Evolutionary conservation across 352 stramenopile genomes (phyloP).

Genomic region (Blastocystis sp.): DNA sequence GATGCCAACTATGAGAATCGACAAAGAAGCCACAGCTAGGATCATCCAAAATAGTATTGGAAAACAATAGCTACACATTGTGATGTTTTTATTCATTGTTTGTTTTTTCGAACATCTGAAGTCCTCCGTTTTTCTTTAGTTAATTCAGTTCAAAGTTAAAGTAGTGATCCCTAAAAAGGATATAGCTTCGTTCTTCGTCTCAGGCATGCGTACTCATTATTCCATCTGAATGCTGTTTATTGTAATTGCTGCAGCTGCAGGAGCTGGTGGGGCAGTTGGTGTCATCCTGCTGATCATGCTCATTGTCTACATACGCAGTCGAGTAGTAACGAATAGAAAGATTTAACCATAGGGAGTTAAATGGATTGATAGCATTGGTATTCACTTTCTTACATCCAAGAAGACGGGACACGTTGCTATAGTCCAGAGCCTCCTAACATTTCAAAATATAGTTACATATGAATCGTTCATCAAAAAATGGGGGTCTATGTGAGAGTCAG

Average conservation of each 20-base stretch:
- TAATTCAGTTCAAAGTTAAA: background rate
- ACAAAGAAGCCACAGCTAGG: slow-evolving; percentile 41
- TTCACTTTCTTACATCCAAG: slow-evolving; percentile 59
- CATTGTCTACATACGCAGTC: slow-evolving; percentile 4
- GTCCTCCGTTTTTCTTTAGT: background rate
- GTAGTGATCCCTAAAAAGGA: background rate
- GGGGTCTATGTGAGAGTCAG: background rate
- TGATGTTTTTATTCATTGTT: slow-evolving; percentile 17
- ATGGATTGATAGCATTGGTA: slow-evolving; percentile 60
- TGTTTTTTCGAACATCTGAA: background rate
- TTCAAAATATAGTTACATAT: slow-evolving; percentile 53
- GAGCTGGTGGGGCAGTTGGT: background rate
- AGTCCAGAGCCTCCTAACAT: slow-evolving; percentile 2
- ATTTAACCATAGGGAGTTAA: slow-evolving; percentile 9
- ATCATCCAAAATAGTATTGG: slow-evolving; percentile 60
- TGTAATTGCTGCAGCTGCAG: slow-evolving; percentile 1
- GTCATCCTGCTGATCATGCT: background rate
- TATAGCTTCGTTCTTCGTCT: slow-evolving; percentile 20
- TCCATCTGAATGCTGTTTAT: slow-evolving; percentile 7
- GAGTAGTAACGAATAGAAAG: background rate
- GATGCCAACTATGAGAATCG: slow-evolving; percentile 36
- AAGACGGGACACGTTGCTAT: background rate
- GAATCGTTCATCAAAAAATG: slow-evolving; percentile 57
- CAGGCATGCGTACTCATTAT: background rate
- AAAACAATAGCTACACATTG: background rate